Evolutionary conservation across 1,139 yeast genomes (phyloP), one percentile per base, ranked within the genome.

Genomic region (Magnusiomyces sp.): DNA sequence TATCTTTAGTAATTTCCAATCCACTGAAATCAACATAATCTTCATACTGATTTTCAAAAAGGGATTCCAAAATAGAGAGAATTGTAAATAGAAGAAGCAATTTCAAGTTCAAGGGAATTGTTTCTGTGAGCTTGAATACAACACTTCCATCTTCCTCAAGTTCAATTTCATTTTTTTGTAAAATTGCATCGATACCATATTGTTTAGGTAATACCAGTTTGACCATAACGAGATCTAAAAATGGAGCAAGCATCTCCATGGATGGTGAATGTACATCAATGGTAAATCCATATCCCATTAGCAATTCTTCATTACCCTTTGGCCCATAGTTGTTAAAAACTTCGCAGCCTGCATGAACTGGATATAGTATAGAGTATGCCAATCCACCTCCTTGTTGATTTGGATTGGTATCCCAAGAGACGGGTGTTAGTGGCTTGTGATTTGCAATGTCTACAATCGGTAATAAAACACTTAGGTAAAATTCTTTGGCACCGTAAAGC

Each of bases 401-500:
- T 14, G 63, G 61, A 2, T 64, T 59, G 39, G 59, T 62, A 1
- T 62, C 66, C 97, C 97, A 89, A 33, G 72, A 71, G 1, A 88
- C 89, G n/a, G 75, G 69, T 0, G 82, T 72, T 27, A 66, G 70
- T 31, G 81, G 79, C 50, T 75, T 70, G 63, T 87, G 96, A 60
- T 90, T 90, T 49, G 89, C 66, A 16, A 87, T 68, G 61, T 89
- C 97, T 23, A 88, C 75, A 6, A 89, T 63, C 0, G 97, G 97
- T 32, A 85, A 65, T 47, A 90, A 69, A 70, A 88, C 82, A 1
- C 84, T 86, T 55, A 78, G 78, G 49, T 77, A 76, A 51, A 71
- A 67, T 2, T 59, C 59, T n/a, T 64, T 59, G 7, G 64, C 58
- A 38, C 72, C 48, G 32, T 34, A 43, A 33, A 33, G 14, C 2